Conservation (phyloP, 73 alveolate genomes). For the Paramecium caudatum region DNA sequence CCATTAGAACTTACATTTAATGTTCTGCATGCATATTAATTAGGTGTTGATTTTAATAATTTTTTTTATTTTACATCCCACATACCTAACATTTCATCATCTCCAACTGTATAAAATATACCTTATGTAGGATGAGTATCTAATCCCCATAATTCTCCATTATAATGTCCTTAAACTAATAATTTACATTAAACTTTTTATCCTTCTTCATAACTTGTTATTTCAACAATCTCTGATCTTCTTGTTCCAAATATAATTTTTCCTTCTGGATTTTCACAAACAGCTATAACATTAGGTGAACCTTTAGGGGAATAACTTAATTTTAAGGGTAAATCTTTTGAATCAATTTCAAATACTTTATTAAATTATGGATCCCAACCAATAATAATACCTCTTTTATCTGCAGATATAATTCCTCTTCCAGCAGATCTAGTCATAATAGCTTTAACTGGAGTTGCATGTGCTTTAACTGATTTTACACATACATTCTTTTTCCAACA, state of each 20-base stretch:
- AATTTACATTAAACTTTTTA: conserved; percentile 80
- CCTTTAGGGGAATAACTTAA: conserved; percentile 52
- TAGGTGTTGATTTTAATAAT: conserved; percentile 83
- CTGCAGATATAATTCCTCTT: conserved; percentile 95
- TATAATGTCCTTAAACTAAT: conserved; percentile 94
- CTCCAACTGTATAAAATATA: conserved; percentile 94
- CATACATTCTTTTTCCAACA: conserved; percentile 89
- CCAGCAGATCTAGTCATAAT: conserved; percentile 86
- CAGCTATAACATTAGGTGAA: conserved; percentile 91
- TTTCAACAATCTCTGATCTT: conserved; percentile 96
- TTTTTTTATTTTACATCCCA: conserved; percentile 95
- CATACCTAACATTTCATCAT: conserved; percentile 95
- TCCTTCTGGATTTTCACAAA: conserved; percentile 93
- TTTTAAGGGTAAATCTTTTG: conserved; percentile 64
- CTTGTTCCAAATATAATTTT: conserved; percentile 97
- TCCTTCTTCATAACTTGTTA: conserved; percentile 58
- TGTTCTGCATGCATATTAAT: conserved; percentile 89
- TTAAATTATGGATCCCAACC: conserved; percentile 81
- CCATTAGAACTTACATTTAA: conserved; percentile 92
- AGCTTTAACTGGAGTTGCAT: conserved; percentile 87
- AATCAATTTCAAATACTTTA: conserved; percentile 17
- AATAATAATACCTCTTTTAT: conserved; percentile 92
- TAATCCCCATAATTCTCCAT: conserved; percentile 97
- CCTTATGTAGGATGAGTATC: conserved; percentile 93
- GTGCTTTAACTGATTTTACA: conserved; percentile 89